Percentiles rank a stretch among this genome's conserved stretches.
phyloP scores from a whole-genome alignment of 169 alveolate species.

The Plasmodium gaboni region DNA sequence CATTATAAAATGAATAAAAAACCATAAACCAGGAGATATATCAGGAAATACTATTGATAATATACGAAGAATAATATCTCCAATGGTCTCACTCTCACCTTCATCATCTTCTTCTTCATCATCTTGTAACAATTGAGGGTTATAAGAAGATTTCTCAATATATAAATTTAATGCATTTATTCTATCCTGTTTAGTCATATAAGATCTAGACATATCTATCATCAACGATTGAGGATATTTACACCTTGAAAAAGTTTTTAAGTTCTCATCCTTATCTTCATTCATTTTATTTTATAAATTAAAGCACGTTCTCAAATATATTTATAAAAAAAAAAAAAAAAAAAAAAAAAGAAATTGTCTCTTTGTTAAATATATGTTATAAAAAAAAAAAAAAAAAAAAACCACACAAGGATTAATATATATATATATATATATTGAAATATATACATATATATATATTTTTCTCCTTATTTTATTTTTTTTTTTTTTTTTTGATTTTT shows the following conservation, averaged over 20 bases:
- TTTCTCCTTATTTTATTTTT: too few relatives aligned
- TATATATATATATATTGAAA: too few relatives aligned
- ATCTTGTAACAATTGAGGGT: conserved; percentile 65
- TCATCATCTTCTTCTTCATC: conserved; percentile 77
- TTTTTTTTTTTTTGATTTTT: too few relatives aligned
- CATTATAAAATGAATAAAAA: conserved; percentile 53
- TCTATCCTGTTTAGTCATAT: conserved; percentile 69
- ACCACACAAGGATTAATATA: too few relatives aligned
- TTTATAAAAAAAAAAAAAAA: not conserved
- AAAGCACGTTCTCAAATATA: not conserved
- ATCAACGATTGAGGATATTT: conserved; percentile 55
- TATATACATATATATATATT: too few relatives aligned
- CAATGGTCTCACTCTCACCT: conserved; percentile 49
- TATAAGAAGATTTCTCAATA: conserved; percentile 65
- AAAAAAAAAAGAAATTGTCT: too few relatives aligned
- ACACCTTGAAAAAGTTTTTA: conserved; percentile 28
- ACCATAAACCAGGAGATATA: conserved; percentile 72
- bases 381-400: too few relatives aligned
- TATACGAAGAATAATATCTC: conserved; percentile 45
- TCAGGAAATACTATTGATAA: conserved; percentile 66
- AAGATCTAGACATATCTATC: conserved; percentile 71
- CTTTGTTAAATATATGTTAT: too few relatives aligned
- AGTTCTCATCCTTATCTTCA: conserved; percentile 46
- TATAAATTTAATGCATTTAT: conserved; percentile 65
- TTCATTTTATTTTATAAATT: conserved; percentile 24